phyloP scores from a whole-genome alignment of 202 grass and related monocot genomes.

The Elaeis oleifera region DNA sequence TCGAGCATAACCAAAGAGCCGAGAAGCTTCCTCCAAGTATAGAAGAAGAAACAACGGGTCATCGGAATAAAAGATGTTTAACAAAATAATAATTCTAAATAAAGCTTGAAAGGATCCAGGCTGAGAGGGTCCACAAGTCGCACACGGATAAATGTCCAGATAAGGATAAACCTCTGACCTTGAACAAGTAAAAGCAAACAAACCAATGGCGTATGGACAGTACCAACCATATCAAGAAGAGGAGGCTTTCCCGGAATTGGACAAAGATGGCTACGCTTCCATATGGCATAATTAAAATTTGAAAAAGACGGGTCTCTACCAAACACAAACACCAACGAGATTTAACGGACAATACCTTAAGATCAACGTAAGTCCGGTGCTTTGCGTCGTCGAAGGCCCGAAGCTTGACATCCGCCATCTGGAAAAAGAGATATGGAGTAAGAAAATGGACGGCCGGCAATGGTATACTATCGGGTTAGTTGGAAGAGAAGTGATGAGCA shows the following conservation, averaged over 20 bases:
- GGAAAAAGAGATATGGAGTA: slow-evolving; percentile 27
- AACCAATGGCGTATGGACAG: slow-evolving; percentile 43
- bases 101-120: not conserved
- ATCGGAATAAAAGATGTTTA: slow-evolving; percentile 18
- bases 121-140: slow-evolving; percentile 26
- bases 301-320: not conserved
- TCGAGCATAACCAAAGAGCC: slow-evolving; percentile 9
- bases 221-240: slow-evolving; percentile 33
- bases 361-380: slow-evolving; percentile 93
- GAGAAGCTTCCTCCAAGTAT: slow-evolving; percentile 29
- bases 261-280: slow-evolving; percentile 9
- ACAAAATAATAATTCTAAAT: slow-evolving; percentile 11
- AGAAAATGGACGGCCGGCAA: slow-evolving; percentile 24
- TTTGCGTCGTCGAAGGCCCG: slow-evolving; percentile 85
- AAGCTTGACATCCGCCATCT: slow-evolving; percentile 99
- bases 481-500: slow-evolving; percentile 26
- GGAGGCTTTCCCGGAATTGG: slow-evolving; percentile 16
- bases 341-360: slow-evolving; percentile 60
- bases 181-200: slow-evolving; percentile 12
- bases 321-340: slow-evolving; percentile 36
- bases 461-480: slow-evolving; percentile 5
- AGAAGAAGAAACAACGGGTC: not conserved
- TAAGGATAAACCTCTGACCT: slow-evolving; percentile 2
- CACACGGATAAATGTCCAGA: slow-evolving; percentile 35
- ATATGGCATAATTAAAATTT: slow-evolving; percentile 23